These are phyloP conservation scores for Penicillium sp. DNA, from an alignment of 2,329 filamentous ascomycete species.

Conservation along the genomic window DNA sequence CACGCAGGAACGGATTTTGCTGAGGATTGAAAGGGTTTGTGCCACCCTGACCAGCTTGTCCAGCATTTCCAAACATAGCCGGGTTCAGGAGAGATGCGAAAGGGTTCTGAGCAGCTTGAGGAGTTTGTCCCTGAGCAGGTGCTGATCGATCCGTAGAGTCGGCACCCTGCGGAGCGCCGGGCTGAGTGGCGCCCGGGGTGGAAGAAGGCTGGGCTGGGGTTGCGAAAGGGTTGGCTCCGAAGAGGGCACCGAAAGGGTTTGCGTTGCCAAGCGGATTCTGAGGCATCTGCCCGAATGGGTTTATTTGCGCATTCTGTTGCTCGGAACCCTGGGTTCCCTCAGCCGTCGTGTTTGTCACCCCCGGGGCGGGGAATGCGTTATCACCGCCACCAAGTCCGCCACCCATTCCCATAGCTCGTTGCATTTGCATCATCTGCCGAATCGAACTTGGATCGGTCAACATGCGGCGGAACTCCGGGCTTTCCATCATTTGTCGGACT, in stretches of 20 bases:
- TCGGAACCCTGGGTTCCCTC: slow-evolving; percentile 43
- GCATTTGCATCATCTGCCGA: slow-evolving; percentile 77
- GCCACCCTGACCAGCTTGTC: slow-evolving; percentile 38
- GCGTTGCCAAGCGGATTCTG: slow-evolving; percentile 15
- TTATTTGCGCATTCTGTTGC: slow-evolving; percentile 32
- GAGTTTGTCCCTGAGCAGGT: slow-evolving; percentile 33
- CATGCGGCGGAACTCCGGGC: slow-evolving; percentile 85
- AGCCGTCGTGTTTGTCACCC: slow-evolving; percentile 81
- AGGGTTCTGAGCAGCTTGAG: slow-evolving; percentile 57
- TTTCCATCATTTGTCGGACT: slow-evolving; percentile 80
- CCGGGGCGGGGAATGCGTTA: slow-evolving; percentile 78
- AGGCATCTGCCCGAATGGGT: slow-evolving; percentile 20
- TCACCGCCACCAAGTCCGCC: slow-evolving; percentile 52
- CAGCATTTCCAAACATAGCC: slow-evolving; percentile 36
- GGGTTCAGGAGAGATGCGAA: slow-evolving; percentile 65
- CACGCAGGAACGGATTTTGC: slow-evolving; percentile 57
- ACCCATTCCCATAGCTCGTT: slow-evolving; percentile 57
- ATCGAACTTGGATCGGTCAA: slow-evolving; percentile 87
- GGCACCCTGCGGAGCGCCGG: slow-evolving; percentile 32
- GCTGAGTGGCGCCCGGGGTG: slow-evolving; percentile 32
- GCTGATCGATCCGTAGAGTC: slow-evolving; percentile 30
- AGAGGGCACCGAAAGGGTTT: slow-evolving; percentile 59
- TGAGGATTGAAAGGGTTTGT: slow-evolving; percentile 48
- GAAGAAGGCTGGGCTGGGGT: slow-evolving; percentile 27
- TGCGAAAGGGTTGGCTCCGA: slow-evolving; percentile 42